phyloP scores from a whole-genome alignment of 768 basidiomycete genomes.

The Coprinopsis cinerea region DNA sequence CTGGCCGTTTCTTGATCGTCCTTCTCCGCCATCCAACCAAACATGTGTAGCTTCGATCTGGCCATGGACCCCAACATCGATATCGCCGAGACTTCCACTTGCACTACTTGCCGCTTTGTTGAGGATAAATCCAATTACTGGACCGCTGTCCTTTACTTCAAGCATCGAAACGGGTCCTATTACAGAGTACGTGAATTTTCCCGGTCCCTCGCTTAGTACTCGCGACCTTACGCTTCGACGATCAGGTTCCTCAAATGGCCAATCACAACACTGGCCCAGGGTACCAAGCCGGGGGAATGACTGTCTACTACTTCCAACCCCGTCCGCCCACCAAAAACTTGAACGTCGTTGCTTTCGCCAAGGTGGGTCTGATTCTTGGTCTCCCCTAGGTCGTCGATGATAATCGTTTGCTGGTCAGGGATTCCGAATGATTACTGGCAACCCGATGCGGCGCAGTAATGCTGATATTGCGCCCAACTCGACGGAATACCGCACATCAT shows the following conservation, averaged over 20 bases:
- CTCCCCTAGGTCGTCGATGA: no score
- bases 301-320: constrained; percentile 12
- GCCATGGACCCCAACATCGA: constrained; percentile 11
- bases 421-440: constrained; percentile 10
- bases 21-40: background rate
- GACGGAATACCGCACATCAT: constrained; percentile 2
- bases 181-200: constrained; percentile 1
- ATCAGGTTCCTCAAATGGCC: constrained; percentile 11
- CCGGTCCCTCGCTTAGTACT: background rate
- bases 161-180: constrained; percentile 6
- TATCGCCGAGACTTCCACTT: constrained; percentile 9
- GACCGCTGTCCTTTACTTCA: constrained; percentile 11
- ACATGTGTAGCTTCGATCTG: constrained; percentile 7
- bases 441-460: constrained; percentile 6
- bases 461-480: background rate
- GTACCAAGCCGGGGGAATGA: constrained; percentile 11
- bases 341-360: constrained; percentile 7
- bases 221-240: background rate
- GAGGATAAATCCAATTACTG: constrained; percentile 15
- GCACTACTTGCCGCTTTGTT: constrained; percentile 13
- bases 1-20: background rate
- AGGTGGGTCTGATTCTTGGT: constrained; percentile 1
- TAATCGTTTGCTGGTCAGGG: constrained; percentile 4
- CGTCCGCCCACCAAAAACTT: constrained; percentile 10
- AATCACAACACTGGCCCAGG: constrained; percentile 12